Conservation (phyloP, 2,329 filamentous ascomycete genomes). For the Cordyceps tenuipes region DNA sequence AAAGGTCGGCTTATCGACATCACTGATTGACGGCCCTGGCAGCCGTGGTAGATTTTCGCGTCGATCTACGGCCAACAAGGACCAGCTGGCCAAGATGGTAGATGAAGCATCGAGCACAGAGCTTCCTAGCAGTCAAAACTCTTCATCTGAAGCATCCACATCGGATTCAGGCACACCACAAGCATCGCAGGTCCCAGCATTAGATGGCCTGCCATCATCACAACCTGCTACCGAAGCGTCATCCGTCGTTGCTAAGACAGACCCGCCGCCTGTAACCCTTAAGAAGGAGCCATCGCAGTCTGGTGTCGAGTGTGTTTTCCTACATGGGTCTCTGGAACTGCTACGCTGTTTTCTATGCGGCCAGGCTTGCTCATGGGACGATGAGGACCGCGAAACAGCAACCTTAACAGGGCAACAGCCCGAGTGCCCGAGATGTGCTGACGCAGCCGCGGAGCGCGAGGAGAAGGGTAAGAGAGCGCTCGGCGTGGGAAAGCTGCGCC, state of each 20-base stretch:
- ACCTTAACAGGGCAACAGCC: constrained; percentile 58
- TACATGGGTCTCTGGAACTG: constrained; percentile 60
- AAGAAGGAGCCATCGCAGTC: constrained; percentile 24
- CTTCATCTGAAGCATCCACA: constrained; percentile 5
- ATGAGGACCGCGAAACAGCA: constrained; percentile 43
- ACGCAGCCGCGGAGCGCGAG: constrained; percentile 52
- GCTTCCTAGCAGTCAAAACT: constrained; percentile 11
- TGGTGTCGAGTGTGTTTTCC: constrained; percentile 58
- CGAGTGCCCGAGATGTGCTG: constrained; percentile 56
- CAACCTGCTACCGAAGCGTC: constrained; percentile 16
- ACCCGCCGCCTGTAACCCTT: background rate
- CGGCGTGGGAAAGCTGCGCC: constrained; percentile 58
- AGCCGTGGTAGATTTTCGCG: constrained; percentile 52
- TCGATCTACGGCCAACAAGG: constrained; percentile 30
- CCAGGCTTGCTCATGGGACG: constrained; percentile 51
- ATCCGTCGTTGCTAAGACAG: constrained; percentile 16
- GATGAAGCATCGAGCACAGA: constrained; percentile 22
- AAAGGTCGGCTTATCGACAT: constrained; percentile 58
- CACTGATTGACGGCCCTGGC: constrained; percentile 53
- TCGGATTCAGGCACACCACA: background rate
- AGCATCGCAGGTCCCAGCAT: background rate
- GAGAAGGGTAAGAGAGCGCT: constrained; percentile 59
- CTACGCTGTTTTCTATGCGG: constrained; percentile 57
- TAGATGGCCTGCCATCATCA: background rate
- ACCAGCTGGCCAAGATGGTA: constrained; percentile 30